Evolutionary conservation across 2,329 filamentous ascomycete species (phyloP).

Genomic region (Aspergillus aculeatinus): DNA sequence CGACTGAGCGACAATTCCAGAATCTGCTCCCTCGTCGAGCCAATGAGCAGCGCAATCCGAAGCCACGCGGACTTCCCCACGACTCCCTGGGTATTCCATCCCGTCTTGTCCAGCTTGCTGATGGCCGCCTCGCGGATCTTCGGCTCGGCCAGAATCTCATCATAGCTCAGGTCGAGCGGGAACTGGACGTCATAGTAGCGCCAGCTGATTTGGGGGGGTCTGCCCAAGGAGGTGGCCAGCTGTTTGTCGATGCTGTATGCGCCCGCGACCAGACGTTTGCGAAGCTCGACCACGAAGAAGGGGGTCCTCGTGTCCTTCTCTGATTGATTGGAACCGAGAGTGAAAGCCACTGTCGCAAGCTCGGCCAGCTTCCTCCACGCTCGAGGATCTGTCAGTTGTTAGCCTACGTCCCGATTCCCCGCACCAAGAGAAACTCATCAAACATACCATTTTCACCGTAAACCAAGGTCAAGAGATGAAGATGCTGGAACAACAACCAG

Average conservation of each 20-base stretch:
- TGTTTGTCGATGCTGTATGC: slow-evolving; percentile 9
- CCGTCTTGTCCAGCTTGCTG: slow-evolving; percentile 5
- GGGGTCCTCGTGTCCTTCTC: slow-evolving; percentile 19
- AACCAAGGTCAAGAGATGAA: slow-evolving; percentile 20
- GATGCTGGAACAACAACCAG: slow-evolving; percentile 30
- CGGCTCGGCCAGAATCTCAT: slow-evolving; percentile 5
- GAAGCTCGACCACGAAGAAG: slow-evolving; percentile 5
- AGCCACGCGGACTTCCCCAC: slow-evolving; percentile 5
- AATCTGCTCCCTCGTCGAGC: slow-evolving; percentile 5
- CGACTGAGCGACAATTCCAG: slow-evolving; percentile 13
- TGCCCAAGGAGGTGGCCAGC: slow-evolving; percentile 4
- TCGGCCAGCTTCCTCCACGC: slow-evolving; percentile 49
- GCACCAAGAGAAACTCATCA: not conserved
- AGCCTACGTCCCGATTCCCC: not conserved
- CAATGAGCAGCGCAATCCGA: slow-evolving; percentile 7
- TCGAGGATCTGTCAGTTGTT: slow-evolving; percentile 36
- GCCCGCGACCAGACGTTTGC: slow-evolving; percentile 2
- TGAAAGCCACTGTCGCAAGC: slow-evolving; percentile 44
- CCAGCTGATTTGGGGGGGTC: slow-evolving; percentile 7
- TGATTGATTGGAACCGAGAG: slow-evolving; percentile 45
- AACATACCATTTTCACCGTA: slow-evolving; percentile 25
- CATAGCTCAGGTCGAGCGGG: slow-evolving; percentile 5
- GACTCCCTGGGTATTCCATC: slow-evolving; percentile 7
- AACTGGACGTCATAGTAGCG: slow-evolving; percentile 9
- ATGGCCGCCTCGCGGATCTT: slow-evolving; percentile 5